Conservation (phyloP, 73 alveolate species). For the Tetrahymena thermophila region DNA sequence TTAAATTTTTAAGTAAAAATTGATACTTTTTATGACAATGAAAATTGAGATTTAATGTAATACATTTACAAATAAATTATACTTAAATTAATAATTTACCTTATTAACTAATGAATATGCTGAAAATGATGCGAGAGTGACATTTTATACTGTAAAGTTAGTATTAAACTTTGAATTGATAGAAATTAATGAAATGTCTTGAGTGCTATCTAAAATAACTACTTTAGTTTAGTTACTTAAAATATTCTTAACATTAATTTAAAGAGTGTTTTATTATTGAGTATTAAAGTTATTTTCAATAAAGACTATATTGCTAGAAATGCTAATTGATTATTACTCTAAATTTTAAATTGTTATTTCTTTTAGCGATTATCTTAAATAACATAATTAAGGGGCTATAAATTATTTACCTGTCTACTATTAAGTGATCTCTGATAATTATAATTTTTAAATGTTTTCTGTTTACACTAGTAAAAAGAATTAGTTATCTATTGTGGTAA, state of each 20-base stretch:
- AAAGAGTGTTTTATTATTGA: neutral
- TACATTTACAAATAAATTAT: too few species aligned
- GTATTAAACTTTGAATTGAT: neutral
- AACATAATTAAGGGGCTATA: neutral
- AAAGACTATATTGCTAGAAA: neutral
- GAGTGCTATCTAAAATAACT: neutral
- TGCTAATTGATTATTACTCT: too few species aligned
- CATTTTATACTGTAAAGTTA: neutral
- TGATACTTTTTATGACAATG: too few species aligned
- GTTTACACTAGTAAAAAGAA: neutral
- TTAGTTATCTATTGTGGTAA: neutral
- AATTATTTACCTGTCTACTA: neutral
- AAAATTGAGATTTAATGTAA: too few species aligned
- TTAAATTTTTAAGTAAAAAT: too few species aligned
- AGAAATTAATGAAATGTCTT: neutral
- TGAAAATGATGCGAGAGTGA: neutral
- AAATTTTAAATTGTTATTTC: neutral
- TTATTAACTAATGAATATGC: too few species aligned
- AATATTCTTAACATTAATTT: too few species aligned
- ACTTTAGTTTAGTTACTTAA: neutral
- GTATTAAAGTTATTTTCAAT: neutral
- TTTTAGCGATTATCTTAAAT: neutral
- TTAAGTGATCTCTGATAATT: neutral
- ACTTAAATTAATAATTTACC: too few species aligned
- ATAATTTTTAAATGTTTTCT: neutral